Conservation (phyloP, 495 filamentous ascomycete species). For the Parathielavia hyrcaniae region DNA sequence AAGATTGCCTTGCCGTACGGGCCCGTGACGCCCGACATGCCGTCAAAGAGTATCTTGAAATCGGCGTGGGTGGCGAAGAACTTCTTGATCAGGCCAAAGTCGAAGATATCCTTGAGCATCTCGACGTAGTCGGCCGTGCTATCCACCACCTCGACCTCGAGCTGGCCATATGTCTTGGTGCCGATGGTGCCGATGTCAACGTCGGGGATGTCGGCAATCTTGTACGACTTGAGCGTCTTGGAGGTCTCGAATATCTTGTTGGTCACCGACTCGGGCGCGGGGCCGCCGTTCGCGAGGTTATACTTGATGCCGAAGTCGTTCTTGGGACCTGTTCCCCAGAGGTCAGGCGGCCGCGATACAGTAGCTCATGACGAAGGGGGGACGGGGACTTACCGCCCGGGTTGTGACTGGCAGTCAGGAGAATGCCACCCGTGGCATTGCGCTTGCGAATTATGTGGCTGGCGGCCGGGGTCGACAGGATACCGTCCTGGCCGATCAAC, state of each 20-base stretch:
- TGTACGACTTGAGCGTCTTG: conserved; percentile 84
- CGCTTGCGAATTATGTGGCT: conserved; percentile 91
- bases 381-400: conserved; percentile 69
- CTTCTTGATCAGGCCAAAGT: conserved; percentile 88
- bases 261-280: conserved; percentile 89
- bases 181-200: conserved; percentile 80
- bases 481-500: conserved; percentile 89
- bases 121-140: conserved; percentile 83
- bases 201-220: conserved; percentile 78
- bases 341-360: conserved; percentile 1
- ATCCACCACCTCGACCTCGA: conserved; percentile 94
- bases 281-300: conserved; percentile 91
- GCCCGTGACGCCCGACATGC: conserved; percentile 87
- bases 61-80: conserved; percentile 80
- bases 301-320: conserved; percentile 99
- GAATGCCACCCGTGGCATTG: conserved; percentile 90
- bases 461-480: conserved; percentile 91
- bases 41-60: conserved; percentile 97
- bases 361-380: neutral
- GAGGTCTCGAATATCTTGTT: conserved; percentile 94
- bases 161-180: conserved; percentile 68
- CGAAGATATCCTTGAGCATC: conserved; percentile 97
- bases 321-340: conserved; percentile 58
- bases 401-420: conserved; percentile 96
- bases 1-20: conserved; percentile 94